These are phyloP conservation scores for Apiospora sp. DNA, from an alignment of 2,329 filamentous ascomycete genomes.

Conservation along the genomic window DNA sequence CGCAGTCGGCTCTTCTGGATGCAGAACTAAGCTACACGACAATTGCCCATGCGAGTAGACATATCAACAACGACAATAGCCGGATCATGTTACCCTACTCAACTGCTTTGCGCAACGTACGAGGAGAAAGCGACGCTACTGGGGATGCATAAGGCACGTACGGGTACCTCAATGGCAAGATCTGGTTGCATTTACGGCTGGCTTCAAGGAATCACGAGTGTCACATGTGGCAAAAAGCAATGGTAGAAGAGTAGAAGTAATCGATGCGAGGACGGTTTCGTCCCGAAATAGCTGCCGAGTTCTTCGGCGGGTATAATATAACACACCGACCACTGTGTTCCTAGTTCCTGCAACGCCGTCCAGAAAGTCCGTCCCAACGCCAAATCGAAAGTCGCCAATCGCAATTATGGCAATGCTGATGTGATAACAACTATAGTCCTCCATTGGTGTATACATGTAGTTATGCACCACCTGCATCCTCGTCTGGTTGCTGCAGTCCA, in stretches of 20 bases:
- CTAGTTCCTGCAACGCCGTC: constrained; percentile 3
- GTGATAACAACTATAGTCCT: neutral
- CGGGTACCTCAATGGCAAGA: neutral
- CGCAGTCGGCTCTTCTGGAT: neutral
- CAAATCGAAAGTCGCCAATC: neutral
- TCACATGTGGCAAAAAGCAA: neutral
- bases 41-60: neutral
- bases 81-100: neutral
- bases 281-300: neutral
- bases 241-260: neutral
- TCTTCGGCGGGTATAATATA: constrained; percentile 13
- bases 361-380: neutral
- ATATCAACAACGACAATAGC: neutral
- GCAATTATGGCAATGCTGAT: neutral
- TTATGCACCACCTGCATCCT: neutral
- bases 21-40: too few species aligned
- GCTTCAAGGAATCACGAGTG: neutral
- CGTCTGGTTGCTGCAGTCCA: constrained; percentile 49
- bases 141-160: neutral
- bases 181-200: neutral
- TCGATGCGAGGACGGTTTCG: neutral
- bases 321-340: neutral
- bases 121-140: constrained; percentile 3
- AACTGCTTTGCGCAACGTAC: neutral
- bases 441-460: neutral